Conservation (phyloP, 768 basidiomycete species). For the Pleurotus salmoneostramineus region DNA sequence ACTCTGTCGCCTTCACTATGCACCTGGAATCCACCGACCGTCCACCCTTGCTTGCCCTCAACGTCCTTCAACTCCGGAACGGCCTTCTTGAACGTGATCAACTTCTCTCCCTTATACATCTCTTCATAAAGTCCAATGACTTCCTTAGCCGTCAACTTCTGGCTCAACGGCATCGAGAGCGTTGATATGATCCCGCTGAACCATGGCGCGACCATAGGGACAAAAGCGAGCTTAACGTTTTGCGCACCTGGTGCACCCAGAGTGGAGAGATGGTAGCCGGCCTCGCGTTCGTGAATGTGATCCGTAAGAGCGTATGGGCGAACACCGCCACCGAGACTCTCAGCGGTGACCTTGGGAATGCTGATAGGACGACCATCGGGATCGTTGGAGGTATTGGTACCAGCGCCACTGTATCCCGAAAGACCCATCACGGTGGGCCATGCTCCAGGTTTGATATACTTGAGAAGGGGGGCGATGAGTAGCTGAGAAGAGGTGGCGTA, state of each 20-base stretch:
- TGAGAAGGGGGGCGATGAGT: conserved; percentile 84
- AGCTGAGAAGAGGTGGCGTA: conserved; percentile 94
- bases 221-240: conserved; percentile 63
- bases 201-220: conserved; percentile 88
- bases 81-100: conserved; percentile 63
- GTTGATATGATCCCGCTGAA: conserved; percentile 95
- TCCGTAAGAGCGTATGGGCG: conserved; percentile 90
- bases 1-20: conserved; percentile 86
- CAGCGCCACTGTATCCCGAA: conserved; percentile 94
- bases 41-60: conserved; percentile 84
- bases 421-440: conserved; percentile 88
- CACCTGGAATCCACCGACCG: conserved; percentile 90
- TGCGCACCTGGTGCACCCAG: conserved; percentile 34
- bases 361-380: conserved; percentile 69
- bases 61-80: conserved; percentile 76
- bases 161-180: conserved; percentile 73
- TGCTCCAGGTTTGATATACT: conserved; percentile 54
- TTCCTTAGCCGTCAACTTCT: conserved; percentile 65
- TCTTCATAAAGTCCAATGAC: conserved; percentile 71
- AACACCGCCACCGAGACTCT: conserved; percentile 71
- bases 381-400: conserved; percentile 72
- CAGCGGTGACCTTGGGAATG: conserved; percentile 77
- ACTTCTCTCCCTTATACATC: conserved; percentile 70
- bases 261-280: conserved; percentile 73
- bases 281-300: conserved; percentile 98